Conservation (phyloP, 768 basidiomycete species). For the Rhizopogon rudus region DNA sequence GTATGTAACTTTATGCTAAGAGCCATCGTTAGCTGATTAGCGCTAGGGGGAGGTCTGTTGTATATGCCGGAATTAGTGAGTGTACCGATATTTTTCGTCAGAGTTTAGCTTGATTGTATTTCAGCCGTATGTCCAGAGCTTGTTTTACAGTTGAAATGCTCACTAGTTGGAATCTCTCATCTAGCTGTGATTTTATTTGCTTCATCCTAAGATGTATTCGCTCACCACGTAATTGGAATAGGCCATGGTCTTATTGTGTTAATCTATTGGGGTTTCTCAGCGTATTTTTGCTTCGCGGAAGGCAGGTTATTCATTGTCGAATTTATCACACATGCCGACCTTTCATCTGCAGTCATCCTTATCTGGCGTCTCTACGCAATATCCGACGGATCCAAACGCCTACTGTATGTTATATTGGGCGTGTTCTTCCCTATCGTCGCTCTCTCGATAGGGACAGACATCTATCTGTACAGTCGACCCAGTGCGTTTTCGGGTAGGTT, state of each 20-base stretch:
- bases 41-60: background rate
- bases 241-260: background rate
- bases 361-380: background rate
- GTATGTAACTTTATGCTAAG: background rate
- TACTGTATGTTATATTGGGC: background rate
- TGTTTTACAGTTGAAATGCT: too few relatives aligned
- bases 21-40: background rate
- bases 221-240: background rate
- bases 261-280: background rate
- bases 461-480: background rate
- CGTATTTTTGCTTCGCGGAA: background rate
- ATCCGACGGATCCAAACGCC: background rate
- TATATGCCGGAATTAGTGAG: background rate
- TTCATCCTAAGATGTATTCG: background rate
- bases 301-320: background rate
- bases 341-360: background rate
- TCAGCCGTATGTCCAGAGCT: background rate
- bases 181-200: background rate
- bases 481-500: background rate
- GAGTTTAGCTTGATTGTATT: background rate
- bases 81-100: background rate
- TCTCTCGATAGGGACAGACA: background rate
- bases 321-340: background rate
- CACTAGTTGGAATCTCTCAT: too few relatives aligned
- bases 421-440: background rate